phyloP scores from a whole-genome alignment of 495 filamentous ascomycete species.

The Aspergillus campestris region DNA sequence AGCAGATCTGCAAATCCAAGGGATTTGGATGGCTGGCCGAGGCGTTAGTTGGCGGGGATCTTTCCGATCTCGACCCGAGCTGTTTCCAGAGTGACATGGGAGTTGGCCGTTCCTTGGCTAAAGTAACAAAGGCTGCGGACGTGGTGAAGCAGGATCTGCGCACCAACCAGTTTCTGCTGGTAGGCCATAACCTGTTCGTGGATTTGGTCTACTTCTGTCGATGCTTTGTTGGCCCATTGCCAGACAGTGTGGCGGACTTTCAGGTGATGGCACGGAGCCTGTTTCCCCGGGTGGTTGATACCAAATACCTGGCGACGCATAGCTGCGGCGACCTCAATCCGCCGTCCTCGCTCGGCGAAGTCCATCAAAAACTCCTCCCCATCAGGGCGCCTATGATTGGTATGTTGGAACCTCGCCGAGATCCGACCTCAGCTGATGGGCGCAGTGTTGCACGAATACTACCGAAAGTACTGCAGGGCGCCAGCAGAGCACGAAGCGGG shows the following conservation, averaged over 20 bases:
- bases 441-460: conserved; percentile 21
- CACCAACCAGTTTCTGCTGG: conserved; percentile 43
- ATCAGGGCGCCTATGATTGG: conserved; percentile 38
- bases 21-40: conserved; percentile 68
- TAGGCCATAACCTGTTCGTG: conserved; percentile 72
- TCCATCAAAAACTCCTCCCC: conserved; percentile 32
- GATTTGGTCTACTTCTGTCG: conserved; percentile 66
- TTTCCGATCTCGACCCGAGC: conserved; percentile 40
- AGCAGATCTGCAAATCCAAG: conserved; percentile 38
- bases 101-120: conserved; percentile 29
- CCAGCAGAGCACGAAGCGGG: conserved; percentile 57
- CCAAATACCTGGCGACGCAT: conserved; percentile 64
- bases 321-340: conserved; percentile 43
- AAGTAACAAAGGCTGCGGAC: conserved; percentile 14
- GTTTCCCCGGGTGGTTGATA: conserved; percentile 68
- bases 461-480: conserved; percentile 39
- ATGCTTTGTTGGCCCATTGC: conserved; percentile 61
- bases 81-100: conserved; percentile 23
- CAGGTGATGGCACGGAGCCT: conserved; percentile 39
- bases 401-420: conserved; percentile 15
- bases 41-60: conserved; percentile 51
- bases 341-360: conserved; percentile 40
- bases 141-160: conserved; percentile 32
- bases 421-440: background rate
- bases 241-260: conserved; percentile 53